Percentiles rank a stretch among this genome's conserved stretches.
Conservation (phyloP, 1,139 yeast species). For the Blastobotrys apis region DNA sequence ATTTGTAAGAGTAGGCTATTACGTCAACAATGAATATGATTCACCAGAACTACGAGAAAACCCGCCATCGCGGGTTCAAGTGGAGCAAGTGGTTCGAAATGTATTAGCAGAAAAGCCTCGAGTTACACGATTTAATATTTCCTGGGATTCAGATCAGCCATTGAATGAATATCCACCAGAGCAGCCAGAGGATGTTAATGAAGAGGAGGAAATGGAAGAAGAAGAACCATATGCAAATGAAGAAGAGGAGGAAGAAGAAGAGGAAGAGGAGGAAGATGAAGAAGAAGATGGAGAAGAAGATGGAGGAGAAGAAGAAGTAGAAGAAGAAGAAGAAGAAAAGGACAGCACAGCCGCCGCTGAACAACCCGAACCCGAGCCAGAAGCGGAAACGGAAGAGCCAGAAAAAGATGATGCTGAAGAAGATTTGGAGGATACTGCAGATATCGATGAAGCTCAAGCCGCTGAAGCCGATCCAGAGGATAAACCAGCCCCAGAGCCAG, state of each 20-base stretch:
- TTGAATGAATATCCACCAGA: constrained; percentile 77
- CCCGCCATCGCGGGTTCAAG: constrained; percentile 91
- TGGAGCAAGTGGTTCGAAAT: constrained; percentile 90
- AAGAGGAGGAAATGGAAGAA: constrained; percentile 40
- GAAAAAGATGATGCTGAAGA: constrained; percentile 20
- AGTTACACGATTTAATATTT: constrained; percentile 92
- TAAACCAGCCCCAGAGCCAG: constrained; percentile 11
- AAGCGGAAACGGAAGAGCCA: constrained; percentile 23
- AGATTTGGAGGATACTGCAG: constrained; percentile 28
- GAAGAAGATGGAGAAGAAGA: constrained; percentile 23
- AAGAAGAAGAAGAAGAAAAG: constrained; percentile 12
- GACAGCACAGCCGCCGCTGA: constrained; percentile 36
- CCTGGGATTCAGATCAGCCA: constrained; percentile 64
- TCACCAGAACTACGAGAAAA: constrained; percentile 87
- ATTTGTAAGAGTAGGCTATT: constrained; percentile 94
- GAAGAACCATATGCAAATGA: constrained; percentile 39
- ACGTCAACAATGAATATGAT: constrained; percentile 95
- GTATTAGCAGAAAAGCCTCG: constrained; percentile 96
- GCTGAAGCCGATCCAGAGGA: constrained; percentile 11
- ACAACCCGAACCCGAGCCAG: constrained; percentile 36
- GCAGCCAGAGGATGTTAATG: constrained; percentile 55
- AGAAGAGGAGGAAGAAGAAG: constrained; percentile 34
- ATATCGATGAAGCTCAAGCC: constrained; percentile 22
- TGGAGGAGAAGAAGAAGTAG: constrained; percentile 17
- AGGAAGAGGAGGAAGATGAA: constrained; percentile 34